phyloP scores from a whole-genome alignment of 495 filamentous ascomycete species.

The Aspergillus ellipticus region DNA sequence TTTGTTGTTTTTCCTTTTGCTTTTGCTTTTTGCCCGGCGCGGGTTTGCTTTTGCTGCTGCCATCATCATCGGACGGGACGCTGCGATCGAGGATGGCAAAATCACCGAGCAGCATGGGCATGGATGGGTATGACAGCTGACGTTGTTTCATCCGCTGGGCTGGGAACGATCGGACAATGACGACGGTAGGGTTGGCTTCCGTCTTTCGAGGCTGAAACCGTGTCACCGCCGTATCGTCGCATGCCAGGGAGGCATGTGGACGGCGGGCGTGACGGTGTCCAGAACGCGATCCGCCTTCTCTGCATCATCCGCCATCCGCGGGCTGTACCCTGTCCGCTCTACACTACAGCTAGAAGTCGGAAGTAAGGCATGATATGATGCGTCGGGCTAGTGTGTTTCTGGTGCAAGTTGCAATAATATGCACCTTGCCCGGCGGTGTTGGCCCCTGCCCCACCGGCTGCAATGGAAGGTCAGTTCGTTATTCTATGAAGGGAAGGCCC shows the following conservation, averaged over 20 bases:
- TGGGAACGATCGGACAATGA: not conserved
- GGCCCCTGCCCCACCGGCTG: not conserved
- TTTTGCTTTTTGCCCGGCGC: no score
- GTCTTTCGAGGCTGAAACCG: not conserved
- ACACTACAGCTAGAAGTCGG: no score
- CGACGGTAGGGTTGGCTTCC: not conserved
- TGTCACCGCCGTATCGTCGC: not conserved
- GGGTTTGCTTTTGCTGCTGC: not conserved
- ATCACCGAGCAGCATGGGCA: no score
- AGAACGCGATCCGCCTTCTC: not conserved
- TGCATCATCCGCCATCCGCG: no score
- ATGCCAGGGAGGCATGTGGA: not conserved
- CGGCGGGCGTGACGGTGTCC: not conserved
- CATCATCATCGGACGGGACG: no score
- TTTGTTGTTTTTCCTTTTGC: not conserved
- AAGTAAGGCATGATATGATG: no score
- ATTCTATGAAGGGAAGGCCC: not conserved
- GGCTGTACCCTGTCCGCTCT: no score
- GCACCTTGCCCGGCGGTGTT: no score
- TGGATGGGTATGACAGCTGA: not conserved
- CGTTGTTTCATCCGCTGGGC: not conserved
- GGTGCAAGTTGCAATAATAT: no score
- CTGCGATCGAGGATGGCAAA: no score
- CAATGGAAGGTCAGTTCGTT: not conserved
- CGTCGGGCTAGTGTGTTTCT: no score